These are phyloP conservation scores for Bolboschoenus planiculmis DNA, from an alignment of 176 grass and related monocot genomes.

Conservation along the genomic window DNA sequence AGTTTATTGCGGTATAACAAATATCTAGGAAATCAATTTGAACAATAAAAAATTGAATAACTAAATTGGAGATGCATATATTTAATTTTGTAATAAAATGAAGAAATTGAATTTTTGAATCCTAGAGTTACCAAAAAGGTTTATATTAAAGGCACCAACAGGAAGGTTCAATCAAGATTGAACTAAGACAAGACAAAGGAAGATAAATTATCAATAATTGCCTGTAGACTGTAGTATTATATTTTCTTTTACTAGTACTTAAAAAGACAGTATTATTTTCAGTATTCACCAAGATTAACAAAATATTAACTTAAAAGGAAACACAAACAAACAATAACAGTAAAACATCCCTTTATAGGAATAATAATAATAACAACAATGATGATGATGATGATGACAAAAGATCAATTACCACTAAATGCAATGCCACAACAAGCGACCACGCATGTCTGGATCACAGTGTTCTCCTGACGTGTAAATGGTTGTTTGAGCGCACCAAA, in stretches of 20 bases:
- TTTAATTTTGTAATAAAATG: neutral
- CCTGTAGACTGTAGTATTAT: neutral
- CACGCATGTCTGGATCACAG: slow-evolving; percentile 77
- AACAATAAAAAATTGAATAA: neutral
- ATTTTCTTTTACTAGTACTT: neutral
- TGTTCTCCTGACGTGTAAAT: slow-evolving; percentile 88
- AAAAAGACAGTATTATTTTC: too few relatives aligned
- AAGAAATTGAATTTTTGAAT: neutral
- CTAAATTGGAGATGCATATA: neutral
- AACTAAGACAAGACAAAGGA: neutral
- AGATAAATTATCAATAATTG: neutral
- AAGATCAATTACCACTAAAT: slow-evolving; percentile 53
- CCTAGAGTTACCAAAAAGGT: neutral
- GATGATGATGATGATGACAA: neutral
- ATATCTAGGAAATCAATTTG: neutral
- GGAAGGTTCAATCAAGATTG: neutral
- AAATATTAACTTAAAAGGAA: neutral
- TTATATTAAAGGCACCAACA: neutral
- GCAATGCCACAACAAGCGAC: slow-evolving; percentile 71
- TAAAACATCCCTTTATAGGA: neutral
- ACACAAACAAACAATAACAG: neutral
- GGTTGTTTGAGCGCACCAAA: slow-evolving; percentile 34
- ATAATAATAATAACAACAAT: neutral
- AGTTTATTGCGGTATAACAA: neutral
- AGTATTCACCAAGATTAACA: neutral